Percentiles rank a stretch among this genome's conserved stretches.
These are phyloP conservation scores for Secale cereale DNA, from an alignment of 176 grass and related monocot genomes.

Conservation along the genomic window DNA sequence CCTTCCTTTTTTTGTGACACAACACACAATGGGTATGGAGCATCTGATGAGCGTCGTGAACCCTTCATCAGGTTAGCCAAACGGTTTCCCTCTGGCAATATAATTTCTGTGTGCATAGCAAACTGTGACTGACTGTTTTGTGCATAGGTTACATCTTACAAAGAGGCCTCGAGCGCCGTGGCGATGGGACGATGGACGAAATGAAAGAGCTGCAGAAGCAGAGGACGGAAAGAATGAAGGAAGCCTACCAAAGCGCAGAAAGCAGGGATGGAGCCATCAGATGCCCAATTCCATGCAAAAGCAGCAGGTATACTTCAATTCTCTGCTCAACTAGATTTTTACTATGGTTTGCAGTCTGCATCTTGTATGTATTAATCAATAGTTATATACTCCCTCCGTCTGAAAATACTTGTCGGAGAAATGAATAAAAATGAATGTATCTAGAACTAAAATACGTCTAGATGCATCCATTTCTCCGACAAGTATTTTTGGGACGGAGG, in stretches of 20 bases:
- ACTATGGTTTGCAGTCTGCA: not conserved
- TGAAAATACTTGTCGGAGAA: too few relatives aligned
- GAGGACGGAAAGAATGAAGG: constrained; percentile 32
- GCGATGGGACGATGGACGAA: constrained; percentile 22
- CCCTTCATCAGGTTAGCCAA: constrained; percentile 39
- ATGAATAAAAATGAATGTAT: too few relatives aligned
- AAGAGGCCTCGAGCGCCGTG: constrained; percentile 23
- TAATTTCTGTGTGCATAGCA: not conserved
- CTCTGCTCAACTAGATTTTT: not conserved
- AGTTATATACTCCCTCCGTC: not conserved
- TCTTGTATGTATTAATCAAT: not conserved
- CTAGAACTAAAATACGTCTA: too few relatives aligned
- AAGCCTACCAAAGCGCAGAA: constrained; percentile 40
- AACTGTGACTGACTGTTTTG: not conserved
- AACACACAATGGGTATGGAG: constrained; percentile 44
- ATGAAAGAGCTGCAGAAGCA: constrained; percentile 34
- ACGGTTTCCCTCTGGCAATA: not conserved
- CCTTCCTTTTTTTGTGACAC: constrained; percentile 8
- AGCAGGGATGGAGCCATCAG: constrained; percentile 24
- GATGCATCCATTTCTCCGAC: too few relatives aligned
- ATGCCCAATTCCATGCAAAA: constrained; percentile 58
- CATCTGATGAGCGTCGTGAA: constrained; percentile 20
- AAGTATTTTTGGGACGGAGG: too few relatives aligned
- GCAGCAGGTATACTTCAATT: constrained; percentile 28
- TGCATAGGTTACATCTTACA: not conserved